Conservation (phyloP, 2,329 filamentous ascomycete species). For the Fusarium keratoplasticum region DNA sequence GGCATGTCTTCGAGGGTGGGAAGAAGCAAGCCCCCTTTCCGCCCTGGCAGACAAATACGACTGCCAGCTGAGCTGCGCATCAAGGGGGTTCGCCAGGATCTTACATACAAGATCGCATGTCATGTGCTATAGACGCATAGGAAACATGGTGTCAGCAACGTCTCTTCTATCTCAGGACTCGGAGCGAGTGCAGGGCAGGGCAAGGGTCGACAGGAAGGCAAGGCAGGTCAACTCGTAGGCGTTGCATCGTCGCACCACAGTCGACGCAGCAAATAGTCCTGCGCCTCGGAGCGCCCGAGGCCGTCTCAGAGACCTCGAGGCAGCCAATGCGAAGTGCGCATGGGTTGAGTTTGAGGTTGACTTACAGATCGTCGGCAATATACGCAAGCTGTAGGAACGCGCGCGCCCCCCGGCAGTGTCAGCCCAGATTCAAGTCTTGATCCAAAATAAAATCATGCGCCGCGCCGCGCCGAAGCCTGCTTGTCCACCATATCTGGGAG, state of each 20-base stretch:
- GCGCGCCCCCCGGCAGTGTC: constrained; percentile 47
- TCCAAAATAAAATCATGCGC: constrained; percentile 23
- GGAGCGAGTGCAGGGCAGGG: constrained; percentile 24
- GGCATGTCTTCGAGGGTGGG: constrained; percentile 21
- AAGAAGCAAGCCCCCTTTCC: constrained; percentile 24
- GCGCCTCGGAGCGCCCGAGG: constrained; percentile 28
- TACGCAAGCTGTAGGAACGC: constrained; percentile 74
- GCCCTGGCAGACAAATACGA: constrained; percentile 9
- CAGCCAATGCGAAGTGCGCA: constrained; percentile 39
- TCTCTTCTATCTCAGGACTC: constrained; percentile 25
- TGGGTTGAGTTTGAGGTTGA: constrained; percentile 51
- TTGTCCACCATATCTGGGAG: constrained; percentile 4
- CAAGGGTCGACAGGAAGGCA: constrained; percentile 12
- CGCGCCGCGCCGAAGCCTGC: constrained; percentile 17
- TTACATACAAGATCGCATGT: constrained; percentile 87
- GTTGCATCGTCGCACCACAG: constrained; percentile 33
- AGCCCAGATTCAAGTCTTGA: constrained; percentile 46
- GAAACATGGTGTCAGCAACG: constrained; percentile 43
- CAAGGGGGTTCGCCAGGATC: constrained; percentile 13
- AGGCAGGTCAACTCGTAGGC: constrained; percentile 16
- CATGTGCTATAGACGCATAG: constrained; percentile 75
- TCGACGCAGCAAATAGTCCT: constrained; percentile 23
- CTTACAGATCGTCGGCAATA: constrained; percentile 93
- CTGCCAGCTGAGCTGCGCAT: constrained; percentile 10
- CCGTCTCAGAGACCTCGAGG: constrained; percentile 19